phyloP scores from a whole-genome alignment of 1,139 yeast species.

The Sugiyamaella pinicola region DNA sequence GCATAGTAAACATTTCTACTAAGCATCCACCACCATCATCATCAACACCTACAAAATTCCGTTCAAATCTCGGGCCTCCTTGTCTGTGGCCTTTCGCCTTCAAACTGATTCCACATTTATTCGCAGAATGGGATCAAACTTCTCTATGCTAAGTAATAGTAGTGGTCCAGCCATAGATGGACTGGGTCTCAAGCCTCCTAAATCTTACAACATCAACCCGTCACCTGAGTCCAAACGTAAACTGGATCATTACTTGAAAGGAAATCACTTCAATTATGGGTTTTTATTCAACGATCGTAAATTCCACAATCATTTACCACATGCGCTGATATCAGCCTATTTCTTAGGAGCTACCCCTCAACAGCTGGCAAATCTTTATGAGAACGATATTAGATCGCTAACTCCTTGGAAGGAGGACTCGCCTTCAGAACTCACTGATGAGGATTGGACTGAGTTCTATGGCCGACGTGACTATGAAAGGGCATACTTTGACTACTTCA shows the following conservation, averaged over 20 bases:
- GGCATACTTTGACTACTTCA: constrained; percentile 39
- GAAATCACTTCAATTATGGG: constrained; percentile 38
- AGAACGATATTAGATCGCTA: constrained; percentile 26
- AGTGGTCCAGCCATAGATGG: constrained; percentile 24
- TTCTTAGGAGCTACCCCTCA: constrained; percentile 31
- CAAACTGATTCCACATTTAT: too few species aligned
- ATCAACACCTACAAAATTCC: too few species aligned
- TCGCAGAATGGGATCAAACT: constrained; percentile 7
- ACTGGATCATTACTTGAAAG: constrained; percentile 35
- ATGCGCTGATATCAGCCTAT: constrained; percentile 31
- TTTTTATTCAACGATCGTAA: constrained; percentile 36
- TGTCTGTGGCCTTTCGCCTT: too few species aligned
- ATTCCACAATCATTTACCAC: constrained; percentile 42
- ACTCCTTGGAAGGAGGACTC: constrained; percentile 40
- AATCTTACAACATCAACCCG: constrained; percentile 24
- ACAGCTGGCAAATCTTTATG: constrained; percentile 34
- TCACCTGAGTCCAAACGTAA: constrained; percentile 29
- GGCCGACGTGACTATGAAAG: constrained; percentile 38
- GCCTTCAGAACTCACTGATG: constrained; percentile 40
- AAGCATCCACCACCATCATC: too few species aligned
- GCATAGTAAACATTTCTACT: too few species aligned
- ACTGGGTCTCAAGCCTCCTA: constrained; percentile 23
- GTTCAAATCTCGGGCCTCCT: too few species aligned
- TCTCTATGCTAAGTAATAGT: constrained; percentile 7
- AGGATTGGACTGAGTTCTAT: constrained; percentile 38